These are phyloP conservation scores for Schwanniomyces sp. DNA, from an alignment of 805 yeast species.

Conservation along the genomic window DNA sequence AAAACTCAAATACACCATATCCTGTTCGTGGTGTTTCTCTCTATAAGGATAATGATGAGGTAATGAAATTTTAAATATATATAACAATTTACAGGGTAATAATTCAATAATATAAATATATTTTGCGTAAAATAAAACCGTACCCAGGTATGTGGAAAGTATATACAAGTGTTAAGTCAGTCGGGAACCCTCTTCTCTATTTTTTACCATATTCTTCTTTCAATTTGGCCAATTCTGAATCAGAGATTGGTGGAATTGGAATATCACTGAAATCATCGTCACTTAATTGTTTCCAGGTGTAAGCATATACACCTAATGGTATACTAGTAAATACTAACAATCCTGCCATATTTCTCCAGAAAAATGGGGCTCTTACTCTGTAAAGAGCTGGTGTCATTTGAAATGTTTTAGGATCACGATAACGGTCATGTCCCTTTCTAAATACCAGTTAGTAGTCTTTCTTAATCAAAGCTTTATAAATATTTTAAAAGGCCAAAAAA, in stretches of 20 bases:
- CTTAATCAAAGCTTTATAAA: neutral
- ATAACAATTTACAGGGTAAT: neutral
- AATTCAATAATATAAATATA: neutral
- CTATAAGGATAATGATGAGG: constrained; percentile 9
- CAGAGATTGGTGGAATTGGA: constrained; percentile 90
- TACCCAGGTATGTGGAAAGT: neutral
- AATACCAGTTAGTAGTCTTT: neutral
- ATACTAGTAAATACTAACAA: constrained; percentile 61
- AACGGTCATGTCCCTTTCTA: constrained; percentile 45
- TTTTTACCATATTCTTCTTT: constrained; percentile 66
- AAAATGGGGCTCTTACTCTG: constrained; percentile 85
- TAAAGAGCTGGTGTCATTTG: constrained; percentile 93
- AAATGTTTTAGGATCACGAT: constrained; percentile 64
- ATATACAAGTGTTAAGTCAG: neutral
- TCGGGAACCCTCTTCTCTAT: neutral
- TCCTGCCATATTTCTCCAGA: constrained; percentile 69
- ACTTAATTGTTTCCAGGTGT: constrained; percentile 63
- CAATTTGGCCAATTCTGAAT: constrained; percentile 69
- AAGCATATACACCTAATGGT: constrained; percentile 64
- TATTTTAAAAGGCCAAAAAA: constrained; percentile 2
- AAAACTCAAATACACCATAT: constrained; percentile 18
- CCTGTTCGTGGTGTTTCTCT: constrained; percentile 33
- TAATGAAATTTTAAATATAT: neutral
- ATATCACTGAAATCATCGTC: constrained; percentile 86
- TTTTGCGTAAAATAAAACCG: neutral